A percentile compares a stretch with the other conserved stretches of the same genome.
Evolutionary conservation across 2,329 filamentous ascomycete species (phyloP).

Genomic region (Colletotrichum godetiae): DNA sequence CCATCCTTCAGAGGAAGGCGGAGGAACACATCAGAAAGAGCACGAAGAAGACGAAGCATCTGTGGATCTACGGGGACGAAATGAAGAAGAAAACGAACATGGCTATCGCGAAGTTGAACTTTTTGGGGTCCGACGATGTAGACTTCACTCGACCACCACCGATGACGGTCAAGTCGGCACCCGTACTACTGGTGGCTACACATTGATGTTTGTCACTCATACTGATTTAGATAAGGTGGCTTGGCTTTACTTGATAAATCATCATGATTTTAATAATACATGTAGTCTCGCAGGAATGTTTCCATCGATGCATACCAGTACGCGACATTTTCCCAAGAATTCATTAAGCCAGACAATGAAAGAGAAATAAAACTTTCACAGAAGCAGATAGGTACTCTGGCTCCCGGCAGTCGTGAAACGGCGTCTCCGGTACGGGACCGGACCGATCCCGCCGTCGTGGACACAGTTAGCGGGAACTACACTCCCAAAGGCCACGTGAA

Average conservation of each 20-base stretch:
- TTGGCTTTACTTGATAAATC: neutral
- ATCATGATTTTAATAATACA: neutral
- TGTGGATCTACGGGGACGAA: conserved; percentile 15
- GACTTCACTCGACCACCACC: neutral
- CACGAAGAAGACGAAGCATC: neutral
- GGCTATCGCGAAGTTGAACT: conserved; percentile 20
- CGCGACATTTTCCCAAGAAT: neutral
- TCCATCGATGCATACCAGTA: too few species aligned
- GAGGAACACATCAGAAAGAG: neutral
- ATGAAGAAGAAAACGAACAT: conserved; percentile 12
- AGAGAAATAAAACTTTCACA: neutral
- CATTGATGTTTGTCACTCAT: too few species aligned
- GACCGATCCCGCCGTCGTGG: neutral
- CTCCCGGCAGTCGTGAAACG: neutral
- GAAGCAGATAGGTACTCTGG: neutral
- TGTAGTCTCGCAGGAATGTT: too few species aligned
- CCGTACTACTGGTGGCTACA: neutral
- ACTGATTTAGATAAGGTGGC: too few species aligned
- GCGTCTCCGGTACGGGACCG: neutral
- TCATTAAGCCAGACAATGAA: neutral
- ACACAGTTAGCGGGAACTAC: neutral
- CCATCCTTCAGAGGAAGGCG: neutral
- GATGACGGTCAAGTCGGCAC: neutral
- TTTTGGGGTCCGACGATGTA: neutral
- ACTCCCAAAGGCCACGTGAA: neutral